Conservation (phyloP, 495 filamentous ascomycete species). For the Achaetomiella virescens region DNA sequence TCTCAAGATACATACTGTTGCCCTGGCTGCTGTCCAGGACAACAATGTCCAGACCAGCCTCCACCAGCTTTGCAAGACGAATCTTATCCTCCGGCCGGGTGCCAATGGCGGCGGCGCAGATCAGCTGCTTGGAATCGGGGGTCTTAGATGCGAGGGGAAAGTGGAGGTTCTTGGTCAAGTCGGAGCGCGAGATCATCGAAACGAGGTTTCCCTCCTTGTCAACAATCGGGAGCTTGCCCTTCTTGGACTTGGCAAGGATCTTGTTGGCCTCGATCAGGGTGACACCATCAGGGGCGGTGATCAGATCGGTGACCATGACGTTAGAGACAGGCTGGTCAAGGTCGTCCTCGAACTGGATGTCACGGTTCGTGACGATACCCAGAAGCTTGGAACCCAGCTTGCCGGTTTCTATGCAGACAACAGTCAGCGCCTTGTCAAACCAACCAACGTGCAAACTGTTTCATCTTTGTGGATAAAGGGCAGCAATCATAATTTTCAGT, state of each 20-base stretch:
- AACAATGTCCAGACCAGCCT: conserved; percentile 93
- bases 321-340: conserved; percentile 68
- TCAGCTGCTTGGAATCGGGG: conserved; percentile 93
- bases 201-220: conserved; percentile 81
- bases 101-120: conserved; percentile 90
- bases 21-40: conserved; percentile 93
- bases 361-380: conserved; percentile 94
- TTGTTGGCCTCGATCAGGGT: conserved; percentile 83
- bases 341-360: conserved; percentile 89
- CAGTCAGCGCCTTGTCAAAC: conserved; percentile 27
- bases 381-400: conserved; percentile 89
- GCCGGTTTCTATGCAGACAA: conserved; percentile 63
- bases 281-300: conserved; percentile 83
- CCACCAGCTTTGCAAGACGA: conserved; percentile 79
- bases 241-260: conserved; percentile 92
- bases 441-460: conserved; percentile 7
- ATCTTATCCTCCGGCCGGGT: conserved; percentile 87
- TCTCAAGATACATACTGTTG: conserved; percentile 96
- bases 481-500: conserved; percentile 35
- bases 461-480: conserved; percentile 19
- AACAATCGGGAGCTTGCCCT: conserved; percentile 97
- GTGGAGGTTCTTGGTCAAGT: conserved; percentile 98
- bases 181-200: conserved; percentile 91
- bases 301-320: conserved; percentile 93
- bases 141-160: conserved; percentile 96